These are phyloP conservation scores for Podospora appendiculata DNA, from an alignment of 495 filamentous ascomycete species.

Conservation along the genomic window DNA sequence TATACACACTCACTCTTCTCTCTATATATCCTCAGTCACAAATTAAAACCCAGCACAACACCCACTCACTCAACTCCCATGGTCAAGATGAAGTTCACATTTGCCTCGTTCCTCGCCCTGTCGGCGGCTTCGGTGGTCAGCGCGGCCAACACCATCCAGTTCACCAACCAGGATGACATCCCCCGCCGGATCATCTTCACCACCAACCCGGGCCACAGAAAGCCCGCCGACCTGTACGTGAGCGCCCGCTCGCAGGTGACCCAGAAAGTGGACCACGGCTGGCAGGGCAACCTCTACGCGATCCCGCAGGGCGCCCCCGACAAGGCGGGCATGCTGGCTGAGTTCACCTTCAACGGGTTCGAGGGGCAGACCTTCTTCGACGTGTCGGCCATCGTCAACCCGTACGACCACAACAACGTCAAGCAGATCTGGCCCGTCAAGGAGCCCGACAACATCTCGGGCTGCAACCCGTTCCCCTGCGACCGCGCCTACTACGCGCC, in stretches of 20 bases:
- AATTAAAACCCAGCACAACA: neutral
- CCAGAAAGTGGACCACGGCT: constrained; percentile 29
- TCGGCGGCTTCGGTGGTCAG: constrained; percentile 22
- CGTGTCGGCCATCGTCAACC: constrained; percentile 48
- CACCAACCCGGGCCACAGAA: constrained; percentile 15
- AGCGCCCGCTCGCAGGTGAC: constrained; percentile 17
- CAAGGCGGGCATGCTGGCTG: constrained; percentile 44
- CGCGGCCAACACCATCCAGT: constrained; percentile 36
- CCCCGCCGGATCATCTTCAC: constrained; percentile 38
- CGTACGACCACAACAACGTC: constrained; percentile 33
- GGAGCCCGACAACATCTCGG: constrained; percentile 22
- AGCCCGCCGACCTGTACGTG: constrained; percentile 22
- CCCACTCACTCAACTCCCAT: constrained; percentile 2
- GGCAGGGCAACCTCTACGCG: constrained; percentile 44
- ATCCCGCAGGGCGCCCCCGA: constrained; percentile 26
- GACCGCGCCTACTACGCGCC: constrained; percentile 40
- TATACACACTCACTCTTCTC: neutral
- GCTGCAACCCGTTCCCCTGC: constrained; percentile 42
- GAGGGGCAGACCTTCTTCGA: constrained; percentile 39
- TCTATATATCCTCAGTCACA: neutral
- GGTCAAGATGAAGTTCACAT: constrained; percentile 25
- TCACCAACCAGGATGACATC: constrained; percentile 40
- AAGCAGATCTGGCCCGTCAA: constrained; percentile 38
- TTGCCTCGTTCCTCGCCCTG: constrained; percentile 9
- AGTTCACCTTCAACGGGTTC: constrained; percentile 40